Conservation (phyloP, 305 asterid genomes). For the Fraxinus angustifolia region DNA sequence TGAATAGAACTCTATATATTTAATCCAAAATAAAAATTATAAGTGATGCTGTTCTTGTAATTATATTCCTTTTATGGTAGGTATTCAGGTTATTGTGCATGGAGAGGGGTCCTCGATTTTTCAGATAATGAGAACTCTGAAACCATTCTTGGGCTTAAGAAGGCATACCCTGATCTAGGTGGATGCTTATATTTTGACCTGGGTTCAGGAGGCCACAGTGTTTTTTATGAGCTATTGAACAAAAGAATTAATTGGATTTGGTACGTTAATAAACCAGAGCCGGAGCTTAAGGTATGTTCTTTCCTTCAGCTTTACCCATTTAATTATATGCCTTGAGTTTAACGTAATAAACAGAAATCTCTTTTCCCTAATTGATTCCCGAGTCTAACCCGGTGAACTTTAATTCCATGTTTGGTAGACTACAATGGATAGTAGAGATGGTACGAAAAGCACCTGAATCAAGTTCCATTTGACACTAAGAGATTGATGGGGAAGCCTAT, state of each 20-base stretch:
- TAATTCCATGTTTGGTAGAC: not conserved
- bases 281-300: constrained; percentile 54
- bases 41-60: not conserved
- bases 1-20: not conserved
- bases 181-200: constrained; percentile 63
- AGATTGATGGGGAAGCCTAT: not conserved
- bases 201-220: constrained; percentile 54
- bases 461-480: not conserved
- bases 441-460: not conserved
- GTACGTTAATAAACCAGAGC: constrained; percentile 79
- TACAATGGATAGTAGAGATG: not conserved
- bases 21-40: not conserved
- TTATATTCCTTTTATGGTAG: constrained; percentile 27
- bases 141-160: constrained; percentile 52
- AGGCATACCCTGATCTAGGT: constrained; percentile 71
- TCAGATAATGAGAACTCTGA: constrained; percentile 48
- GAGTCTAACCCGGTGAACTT: not conserved
- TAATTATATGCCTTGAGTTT: not conserved
- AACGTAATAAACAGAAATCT: not conserved
- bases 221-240: constrained; percentile 58
- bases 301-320: not conserved
- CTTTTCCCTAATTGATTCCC: not conserved
- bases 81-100: constrained; percentile 86
- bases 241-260: constrained; percentile 82
- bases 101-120: constrained; percentile 89